These are phyloP conservation scores for Phellinidium pouzarii DNA, from an alignment of 1,284 basidiomycete genomes.

Conservation along the genomic window DNA sequence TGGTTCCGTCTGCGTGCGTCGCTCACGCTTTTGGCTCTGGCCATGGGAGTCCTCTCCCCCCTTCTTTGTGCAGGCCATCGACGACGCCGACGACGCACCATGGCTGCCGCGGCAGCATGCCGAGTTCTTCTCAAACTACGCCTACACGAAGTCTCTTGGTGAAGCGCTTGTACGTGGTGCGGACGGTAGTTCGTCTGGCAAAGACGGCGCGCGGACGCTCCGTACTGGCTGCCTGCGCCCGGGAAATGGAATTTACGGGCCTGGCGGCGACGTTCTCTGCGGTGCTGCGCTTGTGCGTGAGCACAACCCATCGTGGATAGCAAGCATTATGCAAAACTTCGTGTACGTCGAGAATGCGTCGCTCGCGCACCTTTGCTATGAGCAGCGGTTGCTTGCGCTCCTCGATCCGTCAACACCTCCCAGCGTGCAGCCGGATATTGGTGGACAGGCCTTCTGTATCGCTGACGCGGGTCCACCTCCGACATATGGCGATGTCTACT, in stretches of 20 bases:
- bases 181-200: conserved; percentile 36
- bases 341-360: conserved; percentile 69
- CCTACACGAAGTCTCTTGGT: conserved; percentile 48
- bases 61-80: conserved; percentile 49
- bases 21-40: conserved; percentile 57
- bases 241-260: conserved; percentile 68
- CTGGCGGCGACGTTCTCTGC: conserved; percentile 62
- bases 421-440: conserved; percentile 46
- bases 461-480: conserved; percentile 55
- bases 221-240: conserved; percentile 67
- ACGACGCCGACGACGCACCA: conserved; percentile 41
- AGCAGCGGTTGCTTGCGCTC: conserved; percentile 51
- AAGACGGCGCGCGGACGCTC: conserved; percentile 28
- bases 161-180: conserved; percentile 52
- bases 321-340: conserved; percentile 51
- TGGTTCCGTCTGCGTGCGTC: conserved; percentile 45
- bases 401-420: conserved; percentile 31
- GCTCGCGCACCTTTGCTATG: conserved; percentile 63
- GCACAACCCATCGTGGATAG: conserved; percentile 57
- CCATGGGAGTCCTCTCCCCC: conserved; percentile 58
- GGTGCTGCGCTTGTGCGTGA: conserved; percentile 53
- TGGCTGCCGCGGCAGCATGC: conserved; percentile 40
- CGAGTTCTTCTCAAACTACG: conserved; percentile 68
- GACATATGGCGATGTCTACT: conserved; percentile 56
- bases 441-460: conserved; percentile 60